Evolutionary conservation across 352 stramenopile species (phyloP).

Genomic region (Pythium pectinolyticum): DNA sequence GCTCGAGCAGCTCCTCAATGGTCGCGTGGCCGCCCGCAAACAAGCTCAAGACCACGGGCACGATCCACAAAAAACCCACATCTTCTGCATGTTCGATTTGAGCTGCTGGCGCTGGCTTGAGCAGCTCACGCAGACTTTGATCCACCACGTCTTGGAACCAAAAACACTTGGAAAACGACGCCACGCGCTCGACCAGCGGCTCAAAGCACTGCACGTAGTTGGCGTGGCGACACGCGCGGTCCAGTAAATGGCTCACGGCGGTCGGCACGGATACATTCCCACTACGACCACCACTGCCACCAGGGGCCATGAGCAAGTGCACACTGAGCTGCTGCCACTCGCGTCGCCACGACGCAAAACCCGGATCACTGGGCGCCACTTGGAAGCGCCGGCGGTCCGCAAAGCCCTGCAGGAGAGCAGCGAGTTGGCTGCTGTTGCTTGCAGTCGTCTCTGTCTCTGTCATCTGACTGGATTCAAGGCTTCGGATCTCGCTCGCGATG

Average conservation of each 20-base stretch:
- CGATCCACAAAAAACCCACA: not conserved
- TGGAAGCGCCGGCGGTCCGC: constrained; percentile 34
- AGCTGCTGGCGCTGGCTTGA: not conserved
- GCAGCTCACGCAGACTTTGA: constrained; percentile 26
- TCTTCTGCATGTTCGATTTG: not conserved
- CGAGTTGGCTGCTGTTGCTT: constrained; percentile 19
- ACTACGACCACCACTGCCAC: too few relatives aligned
- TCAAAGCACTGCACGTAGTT: constrained; percentile 40
- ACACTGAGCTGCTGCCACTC: constrained; percentile 64
- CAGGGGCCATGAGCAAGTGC: constrained; percentile 35
- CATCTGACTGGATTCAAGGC: constrained; percentile 11
- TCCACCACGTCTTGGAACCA: constrained; percentile 45
- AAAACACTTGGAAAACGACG: constrained; percentile 50
- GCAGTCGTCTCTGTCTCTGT: not conserved
- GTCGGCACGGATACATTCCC: constrained; percentile 10
- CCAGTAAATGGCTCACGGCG: constrained; percentile 33
- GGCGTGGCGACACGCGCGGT: constrained; percentile 44
- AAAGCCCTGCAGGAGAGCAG: constrained; percentile 46
- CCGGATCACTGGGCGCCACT: not conserved
- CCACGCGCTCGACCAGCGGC: constrained; percentile 31
- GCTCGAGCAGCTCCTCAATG: constrained; percentile 45
- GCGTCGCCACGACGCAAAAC: constrained; percentile 41
- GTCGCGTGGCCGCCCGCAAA: constrained; percentile 28
- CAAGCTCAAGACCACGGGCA: constrained; percentile 21
- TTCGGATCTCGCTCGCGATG: constrained; percentile 43